Evolutionary conservation across 768 basidiomycete species (phyloP).

Genomic region (Lentinula edodes): DNA sequence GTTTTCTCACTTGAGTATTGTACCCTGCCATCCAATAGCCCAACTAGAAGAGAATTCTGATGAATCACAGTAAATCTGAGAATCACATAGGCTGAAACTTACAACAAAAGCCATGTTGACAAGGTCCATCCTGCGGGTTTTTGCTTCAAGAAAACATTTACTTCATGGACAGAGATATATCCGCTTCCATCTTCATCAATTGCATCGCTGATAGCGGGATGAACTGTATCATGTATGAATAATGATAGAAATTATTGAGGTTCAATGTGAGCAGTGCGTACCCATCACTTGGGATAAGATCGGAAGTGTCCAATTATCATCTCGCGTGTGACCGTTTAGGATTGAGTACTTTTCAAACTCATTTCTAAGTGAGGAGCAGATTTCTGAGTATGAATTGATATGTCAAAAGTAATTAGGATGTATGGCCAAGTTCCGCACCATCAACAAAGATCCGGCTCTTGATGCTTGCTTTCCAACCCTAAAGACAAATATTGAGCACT

Average conservation of each 20-base stretch:
- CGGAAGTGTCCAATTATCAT: slow-evolving; percentile 17
- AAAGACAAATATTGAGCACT: too few species aligned
- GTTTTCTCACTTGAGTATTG: neutral
- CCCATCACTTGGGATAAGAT: slow-evolving; percentile 18
- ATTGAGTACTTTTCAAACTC: slow-evolving; percentile 5
- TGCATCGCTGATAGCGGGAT: slow-evolving; percentile 17
- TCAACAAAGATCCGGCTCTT: slow-evolving; percentile 17
- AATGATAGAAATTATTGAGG: neutral
- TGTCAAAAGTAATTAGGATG: too few species aligned
- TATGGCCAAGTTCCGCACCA: slow-evolving; percentile 7
- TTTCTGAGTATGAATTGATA: slow-evolving; percentile 10
- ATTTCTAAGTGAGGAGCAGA: neutral
- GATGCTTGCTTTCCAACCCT: slow-evolving; percentile 16
- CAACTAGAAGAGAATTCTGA: neutral
- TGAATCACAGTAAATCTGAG: neutral
- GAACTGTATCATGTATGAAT: slow-evolving; percentile 6
- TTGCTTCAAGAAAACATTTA: slow-evolving; percentile 17
- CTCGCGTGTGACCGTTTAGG: slow-evolving; percentile 1
- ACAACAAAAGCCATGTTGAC: neutral
- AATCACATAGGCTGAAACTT: neutral
- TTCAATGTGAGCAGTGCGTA: slow-evolving; percentile 1
- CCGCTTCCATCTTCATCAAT: slow-evolving; percentile 19
- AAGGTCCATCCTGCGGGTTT: slow-evolving; percentile 16
- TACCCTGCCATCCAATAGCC: neutral
- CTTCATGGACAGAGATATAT: slow-evolving; percentile 17